Base-by-base conservation (phyloP, 371 early-diverging fungal species). In the Actinomortierella ambigua region DNA sequence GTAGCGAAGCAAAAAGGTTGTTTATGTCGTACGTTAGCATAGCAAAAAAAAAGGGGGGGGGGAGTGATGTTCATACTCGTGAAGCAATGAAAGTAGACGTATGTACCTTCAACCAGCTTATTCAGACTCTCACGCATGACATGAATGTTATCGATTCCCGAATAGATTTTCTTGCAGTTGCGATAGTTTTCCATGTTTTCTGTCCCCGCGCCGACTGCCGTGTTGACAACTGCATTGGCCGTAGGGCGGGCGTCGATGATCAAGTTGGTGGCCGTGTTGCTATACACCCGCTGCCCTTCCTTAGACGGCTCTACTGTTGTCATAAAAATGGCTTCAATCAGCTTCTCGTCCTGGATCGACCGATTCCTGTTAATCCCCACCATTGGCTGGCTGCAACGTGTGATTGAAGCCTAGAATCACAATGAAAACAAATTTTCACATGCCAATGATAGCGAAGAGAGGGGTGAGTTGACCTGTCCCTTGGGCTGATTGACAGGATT, bases 61-160 rank as follows among this genome's bases (percentile, higher is more conserved):
- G n/a, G n/a, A n/a, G n/a, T n/a, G n/a, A n/a, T n/a, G n/a, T n/a
- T n/a, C n/a, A n/a, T n/a, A n/a, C n/a, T n/a, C n/a, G n/a, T n/a
- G n/a, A n/a, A n/a, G n/a, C n/a, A n/a, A 34, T 34, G 34, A 34
- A 34, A 34, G 34, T 6, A 17, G 9, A 42, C 41, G 1, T 7
- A 47, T 54, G 62, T 84, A 91, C 91, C 93, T 66, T 95, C 96
- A 20, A 92, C 84, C 50, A 97, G 71, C 61, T 89, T 90, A 58
- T 86, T 84, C 63, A 95, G 70, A 61, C 92, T 91, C 49, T 95
- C 97, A 28, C 98, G 80, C 88, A 98, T 94, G 8, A 97, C 97
- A 66, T 98, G 99, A 64, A 98, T 98, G 68, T 98, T 98, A 59
- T 96, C 98, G 61, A 98, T 97, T 0, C 95, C 95, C 66, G 95